Base-by-base conservation (phyloP, 2,329 filamentous ascomycete species). In the Fusarium algeriense region DNA sequence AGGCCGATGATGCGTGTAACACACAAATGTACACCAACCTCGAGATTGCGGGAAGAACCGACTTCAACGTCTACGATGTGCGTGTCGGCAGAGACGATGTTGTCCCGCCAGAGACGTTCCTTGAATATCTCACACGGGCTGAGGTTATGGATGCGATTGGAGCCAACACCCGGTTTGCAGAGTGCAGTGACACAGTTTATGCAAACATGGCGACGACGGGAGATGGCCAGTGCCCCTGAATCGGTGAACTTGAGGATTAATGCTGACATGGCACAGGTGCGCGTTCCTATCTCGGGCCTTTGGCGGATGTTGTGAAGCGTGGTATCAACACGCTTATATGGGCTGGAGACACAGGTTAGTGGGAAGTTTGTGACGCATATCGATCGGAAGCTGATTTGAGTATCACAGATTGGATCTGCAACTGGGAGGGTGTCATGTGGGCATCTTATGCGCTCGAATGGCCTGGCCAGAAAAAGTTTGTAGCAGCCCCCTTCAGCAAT, bases 351-450 rank as follows among this genome's bases (percentile, higher is more conserved):
- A 83, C 87, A 5, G 80, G 80, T 80, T 62, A 71, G 75, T 70
- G 45, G 15, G 6, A 26, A 40, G 11, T 15, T 20, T 43, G 37
- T 43, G 30, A 48, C n/a, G 34, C 26, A 23, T 23, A 5, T 17
- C 37, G 7, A 28, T 12, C 20, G 11, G 13, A 66, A 28, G 26
- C 48, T 73, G n/a, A 73, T 40, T 23, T 6, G 9, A 32, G 13
- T 32, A 14, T 17, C 15, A 40, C 28, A 74, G 87, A 90, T 71
- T 89, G 83, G 79, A 87, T 88, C 57, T 89, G 86, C 73, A 89
- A 89, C 77, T 89, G 86, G 84, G 78, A 85, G 34, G 87, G 87
- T n/a, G 83, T 81, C 35, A 80, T 85, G 9, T 80, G 77, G 14
- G 83, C 83, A 3, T 83, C 85, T 3, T 81, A 88, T 37, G 80